phyloP scores from a whole-genome alignment of 176 grass and related monocot species.

The Alopecurus myosuroides region DNA sequence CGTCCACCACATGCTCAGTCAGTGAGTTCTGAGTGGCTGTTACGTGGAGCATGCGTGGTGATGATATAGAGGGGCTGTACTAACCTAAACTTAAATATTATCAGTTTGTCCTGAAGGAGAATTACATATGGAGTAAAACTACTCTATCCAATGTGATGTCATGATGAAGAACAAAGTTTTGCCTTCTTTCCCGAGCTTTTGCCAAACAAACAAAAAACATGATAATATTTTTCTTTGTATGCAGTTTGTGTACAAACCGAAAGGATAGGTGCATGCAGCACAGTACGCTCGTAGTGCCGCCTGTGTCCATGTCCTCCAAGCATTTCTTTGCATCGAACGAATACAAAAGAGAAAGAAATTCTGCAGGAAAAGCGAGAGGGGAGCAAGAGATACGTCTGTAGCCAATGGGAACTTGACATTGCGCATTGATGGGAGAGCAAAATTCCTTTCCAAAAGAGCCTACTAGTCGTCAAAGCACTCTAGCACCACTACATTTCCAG shows the following conservation, averaged over 20 bases:
- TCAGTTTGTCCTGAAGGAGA: too few relatives aligned
- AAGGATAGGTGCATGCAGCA: background rate
- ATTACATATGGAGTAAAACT: too few relatives aligned
- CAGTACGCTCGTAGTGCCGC: too few relatives aligned
- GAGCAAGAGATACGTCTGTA: background rate
- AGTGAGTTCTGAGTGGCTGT: too few relatives aligned
- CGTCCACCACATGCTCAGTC: background rate
- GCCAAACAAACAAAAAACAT: too few relatives aligned
- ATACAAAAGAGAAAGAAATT: background rate
- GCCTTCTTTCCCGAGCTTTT: constrained; percentile 12
- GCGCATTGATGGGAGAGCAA: background rate
- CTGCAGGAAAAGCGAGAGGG: background rate
- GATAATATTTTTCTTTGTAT: too few relatives aligned
- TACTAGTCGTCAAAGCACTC: background rate
- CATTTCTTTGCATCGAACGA: background rate
- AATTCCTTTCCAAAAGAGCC: background rate
- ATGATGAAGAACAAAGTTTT: constrained; percentile 7
- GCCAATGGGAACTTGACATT: constrained; percentile 28
- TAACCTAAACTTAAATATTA: too few relatives aligned
- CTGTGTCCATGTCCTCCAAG: too few relatives aligned
- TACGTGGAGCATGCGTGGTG: too few relatives aligned
- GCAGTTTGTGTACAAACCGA: background rate
- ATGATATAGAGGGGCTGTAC: too few relatives aligned
- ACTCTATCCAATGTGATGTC: constrained; percentile 6
- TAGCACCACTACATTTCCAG: background rate